These are phyloP conservation scores for Alternaria hordeiaustralica DNA, from an alignment of 2,329 filamentous ascomycete species.

Conservation along the genomic window DNA sequence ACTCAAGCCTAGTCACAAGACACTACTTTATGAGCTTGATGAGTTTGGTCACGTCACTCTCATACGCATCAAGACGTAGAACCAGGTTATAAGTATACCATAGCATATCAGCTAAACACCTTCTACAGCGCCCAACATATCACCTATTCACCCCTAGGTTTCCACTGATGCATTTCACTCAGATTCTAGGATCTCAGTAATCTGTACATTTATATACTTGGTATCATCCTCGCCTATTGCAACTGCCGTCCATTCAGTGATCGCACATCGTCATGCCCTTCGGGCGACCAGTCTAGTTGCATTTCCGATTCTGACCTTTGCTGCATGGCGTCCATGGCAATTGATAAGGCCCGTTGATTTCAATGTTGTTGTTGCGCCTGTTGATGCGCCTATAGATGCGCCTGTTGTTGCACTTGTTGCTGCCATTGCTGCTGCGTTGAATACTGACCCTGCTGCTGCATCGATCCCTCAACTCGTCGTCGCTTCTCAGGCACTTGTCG, in stretches of 20 bases:
- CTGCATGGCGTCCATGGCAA: background rate
- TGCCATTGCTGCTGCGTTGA: background rate
- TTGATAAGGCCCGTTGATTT: rapidly evolving
- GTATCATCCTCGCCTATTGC: background rate
- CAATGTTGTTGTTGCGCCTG: background rate
- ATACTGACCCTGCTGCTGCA: background rate
- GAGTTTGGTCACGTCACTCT: too few relatives aligned
- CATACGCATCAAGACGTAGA: too few relatives aligned
- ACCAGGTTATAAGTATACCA: too few relatives aligned
- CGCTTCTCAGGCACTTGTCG: background rate
- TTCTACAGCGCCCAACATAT: too few relatives aligned
- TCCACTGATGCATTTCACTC: background rate
- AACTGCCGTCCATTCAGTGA: background rate
- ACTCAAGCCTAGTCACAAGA: too few relatives aligned
- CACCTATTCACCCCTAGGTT: background rate
- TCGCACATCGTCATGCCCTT: background rate
- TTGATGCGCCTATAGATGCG: background rate
- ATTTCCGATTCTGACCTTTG: background rate
- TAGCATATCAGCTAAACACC: too few relatives aligned
- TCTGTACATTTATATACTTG: background rate
- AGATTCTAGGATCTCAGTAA: background rate
- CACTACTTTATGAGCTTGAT: too few relatives aligned
- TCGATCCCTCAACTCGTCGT: background rate
- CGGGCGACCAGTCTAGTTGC: background rate
- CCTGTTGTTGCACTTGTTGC: background rate